Evolutionary conservation across 1,284 basidiomycete genomes (phyloP).

Genomic region (Inonotus hispidus): DNA sequence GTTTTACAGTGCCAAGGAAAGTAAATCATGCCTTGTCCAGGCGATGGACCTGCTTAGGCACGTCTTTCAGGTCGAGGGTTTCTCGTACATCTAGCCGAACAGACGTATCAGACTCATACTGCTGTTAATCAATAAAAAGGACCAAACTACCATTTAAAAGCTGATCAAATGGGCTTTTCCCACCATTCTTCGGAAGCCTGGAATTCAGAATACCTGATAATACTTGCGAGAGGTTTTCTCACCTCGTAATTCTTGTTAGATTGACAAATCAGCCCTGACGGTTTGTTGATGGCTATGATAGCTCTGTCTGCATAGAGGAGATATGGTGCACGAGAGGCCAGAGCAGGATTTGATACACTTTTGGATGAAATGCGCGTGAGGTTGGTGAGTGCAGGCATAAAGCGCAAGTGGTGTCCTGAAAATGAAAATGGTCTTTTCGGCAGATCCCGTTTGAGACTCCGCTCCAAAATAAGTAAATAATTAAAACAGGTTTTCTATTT

Average conservation of each 20-base stretch:
- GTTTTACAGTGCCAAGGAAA: neutral
- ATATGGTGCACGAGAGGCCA: neutral
- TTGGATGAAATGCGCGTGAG: neutral
- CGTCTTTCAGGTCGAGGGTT: slow-evolving; percentile 30
- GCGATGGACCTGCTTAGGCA: slow-evolving; percentile 53
- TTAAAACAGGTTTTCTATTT: no score
- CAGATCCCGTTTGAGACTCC: no score
- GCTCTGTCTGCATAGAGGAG: slow-evolving; percentile 47
- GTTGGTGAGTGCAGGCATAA: neutral
- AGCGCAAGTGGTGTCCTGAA: no score
- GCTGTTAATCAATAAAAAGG: neutral
- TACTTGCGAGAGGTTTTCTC: neutral
- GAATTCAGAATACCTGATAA: no score
- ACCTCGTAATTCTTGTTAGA: slow-evolving; percentile 21
- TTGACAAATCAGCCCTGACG: slow-evolving; percentile 54
- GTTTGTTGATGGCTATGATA: slow-evolving; percentile 57
- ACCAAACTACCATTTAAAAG: slow-evolving; percentile 8
- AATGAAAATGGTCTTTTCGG: no score
- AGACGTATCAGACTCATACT: neutral
- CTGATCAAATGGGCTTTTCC: slow-evolving; percentile 2
- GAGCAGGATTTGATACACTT: neutral
- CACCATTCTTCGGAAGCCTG: neutral
- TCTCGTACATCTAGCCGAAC: slow-evolving; percentile 34
- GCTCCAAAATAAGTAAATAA: no score
- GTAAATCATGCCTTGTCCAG: slow-evolving; percentile 55